phyloP scores from a whole-genome alignment of 768 basidiomycete genomes.

The Pholiota microspora region DNA sequence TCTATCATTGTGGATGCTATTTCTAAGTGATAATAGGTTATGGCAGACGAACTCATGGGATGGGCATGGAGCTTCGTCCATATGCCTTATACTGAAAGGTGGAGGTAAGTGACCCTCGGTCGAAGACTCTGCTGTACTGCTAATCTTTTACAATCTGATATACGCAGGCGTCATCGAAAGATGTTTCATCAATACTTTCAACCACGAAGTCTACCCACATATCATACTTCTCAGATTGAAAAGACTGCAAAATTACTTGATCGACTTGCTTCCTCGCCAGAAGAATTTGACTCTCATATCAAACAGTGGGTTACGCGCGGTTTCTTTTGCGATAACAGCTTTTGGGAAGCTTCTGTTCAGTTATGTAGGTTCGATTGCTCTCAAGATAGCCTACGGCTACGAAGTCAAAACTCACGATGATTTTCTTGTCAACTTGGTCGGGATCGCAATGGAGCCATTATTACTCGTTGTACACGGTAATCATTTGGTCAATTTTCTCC shows the following conservation, averaged over 20 bases:
- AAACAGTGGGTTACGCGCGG: slow-evolving; percentile 23
- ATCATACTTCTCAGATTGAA: slow-evolving; percentile 22
- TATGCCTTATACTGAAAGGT: slow-evolving; percentile 24
- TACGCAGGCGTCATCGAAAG: slow-evolving; percentile 27
- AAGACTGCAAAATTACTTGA: slow-evolving; percentile 23
- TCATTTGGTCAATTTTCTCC: slow-evolving; percentile 38
- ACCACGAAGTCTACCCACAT: slow-evolving; percentile 25
- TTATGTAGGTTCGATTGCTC: slow-evolving; percentile 30
- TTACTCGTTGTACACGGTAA: slow-evolving; percentile 28
- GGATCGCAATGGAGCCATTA: slow-evolving; percentile 29
- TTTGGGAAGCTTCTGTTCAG: slow-evolving; percentile 15
- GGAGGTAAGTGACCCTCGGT: slow-evolving; percentile 12
- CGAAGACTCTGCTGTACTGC: no score
- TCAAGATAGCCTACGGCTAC: slow-evolving; percentile 41
- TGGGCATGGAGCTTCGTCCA: slow-evolving; percentile 33
- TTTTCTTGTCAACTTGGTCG: slow-evolving; percentile 33
- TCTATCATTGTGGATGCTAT: not conserved
- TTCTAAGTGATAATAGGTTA: slow-evolving; percentile 15
- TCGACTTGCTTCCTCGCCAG: slow-evolving; percentile 24
- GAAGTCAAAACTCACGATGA: slow-evolving; percentile 32
- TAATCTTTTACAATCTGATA: not conserved
- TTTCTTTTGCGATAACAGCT: not conserved
- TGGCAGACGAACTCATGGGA: slow-evolving; percentile 27
- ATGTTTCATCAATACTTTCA: slow-evolving; percentile 37
- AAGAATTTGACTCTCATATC: slow-evolving; percentile 26